Evolutionary conservation across 2,329 filamentous ascomycete genomes (phyloP).

Genomic region (Arthroderma sp.): DNA sequence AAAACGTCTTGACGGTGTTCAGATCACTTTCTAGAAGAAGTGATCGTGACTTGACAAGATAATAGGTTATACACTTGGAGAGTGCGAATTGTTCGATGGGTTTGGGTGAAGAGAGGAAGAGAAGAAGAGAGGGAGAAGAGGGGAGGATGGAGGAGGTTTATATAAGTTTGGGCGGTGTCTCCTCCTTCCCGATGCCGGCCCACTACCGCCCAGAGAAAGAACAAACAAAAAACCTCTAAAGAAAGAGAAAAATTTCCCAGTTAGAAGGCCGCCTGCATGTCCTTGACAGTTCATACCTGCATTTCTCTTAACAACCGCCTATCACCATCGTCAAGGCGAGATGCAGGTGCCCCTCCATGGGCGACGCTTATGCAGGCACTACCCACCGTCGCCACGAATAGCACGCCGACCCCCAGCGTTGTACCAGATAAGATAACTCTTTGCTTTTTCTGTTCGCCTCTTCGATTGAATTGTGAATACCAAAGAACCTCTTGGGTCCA

Average conservation of each 20-base stretch:
- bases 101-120: conserved; percentile 4
- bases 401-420: no score
- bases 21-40: conserved; percentile 41
- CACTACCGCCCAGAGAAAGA: not conserved
- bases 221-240: not conserved
- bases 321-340: no score
- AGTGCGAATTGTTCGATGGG: conserved; percentile 3
- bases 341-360: no score
- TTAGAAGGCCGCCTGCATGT: not conserved
- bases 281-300: not conserved
- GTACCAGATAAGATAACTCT: no score
- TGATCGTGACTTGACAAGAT: conserved; percentile 10
- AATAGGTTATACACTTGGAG: conserved; percentile 1
- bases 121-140: conserved; percentile 1
- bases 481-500: no score
- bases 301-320: not conserved
- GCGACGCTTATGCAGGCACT: no score
- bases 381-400: no score
- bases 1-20: conserved; percentile 83
- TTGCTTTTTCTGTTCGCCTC: no score
- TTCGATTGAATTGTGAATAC: no score
- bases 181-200: no score
- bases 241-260: not conserved
- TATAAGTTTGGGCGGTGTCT: conserved; percentile 1
- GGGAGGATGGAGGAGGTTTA: conserved; percentile 4